Evolutionary conservation across 2,329 filamentous ascomycete genomes (phyloP).

Genomic region (Talaromyces sp.): DNA sequence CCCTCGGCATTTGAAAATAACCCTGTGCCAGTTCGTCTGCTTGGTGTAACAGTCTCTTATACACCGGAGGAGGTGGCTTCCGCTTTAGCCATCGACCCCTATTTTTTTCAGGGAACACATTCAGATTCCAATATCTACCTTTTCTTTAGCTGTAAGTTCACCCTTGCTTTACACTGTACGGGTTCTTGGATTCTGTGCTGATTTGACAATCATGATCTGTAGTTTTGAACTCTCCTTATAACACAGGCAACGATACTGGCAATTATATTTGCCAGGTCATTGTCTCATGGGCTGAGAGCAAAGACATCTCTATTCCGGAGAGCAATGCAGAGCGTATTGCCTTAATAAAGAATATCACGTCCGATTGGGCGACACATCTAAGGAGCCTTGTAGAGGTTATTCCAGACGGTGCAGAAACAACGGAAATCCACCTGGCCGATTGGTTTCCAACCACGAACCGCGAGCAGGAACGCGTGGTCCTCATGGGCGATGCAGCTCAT

Average conservation of each 20-base stretch:
- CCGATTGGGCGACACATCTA: conserved; percentile 50
- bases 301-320: conserved; percentile 38
- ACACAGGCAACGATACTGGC: conserved; percentile 31
- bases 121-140: conserved; percentile 49
- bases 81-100: conserved; percentile 48
- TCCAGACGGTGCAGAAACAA: conserved; percentile 40
- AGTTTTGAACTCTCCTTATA: conserved; percentile 49
- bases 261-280: conserved; percentile 48
- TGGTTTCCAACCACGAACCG: conserved; percentile 40
- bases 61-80: conserved; percentile 39
- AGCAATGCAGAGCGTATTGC: conserved; percentile 35
- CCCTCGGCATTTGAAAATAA: conserved; percentile 27
- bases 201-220: background rate
- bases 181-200: background rate
- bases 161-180: background rate
- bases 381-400: conserved; percentile 39
- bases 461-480: conserved; percentile 37
- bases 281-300: conserved; percentile 46
- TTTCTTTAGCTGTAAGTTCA: conserved; percentile 47
- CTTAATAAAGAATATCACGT: conserved; percentile 43
- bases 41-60: conserved; percentile 45
- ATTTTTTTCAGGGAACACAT: conserved; percentile 52
- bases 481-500: conserved; percentile 54
- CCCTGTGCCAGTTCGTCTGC: conserved; percentile 45
- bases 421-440: conserved; percentile 46